phyloP scores from a whole-genome alignment of 148 eudicot genomes.

The Nepenthes mirabilis region DNA sequence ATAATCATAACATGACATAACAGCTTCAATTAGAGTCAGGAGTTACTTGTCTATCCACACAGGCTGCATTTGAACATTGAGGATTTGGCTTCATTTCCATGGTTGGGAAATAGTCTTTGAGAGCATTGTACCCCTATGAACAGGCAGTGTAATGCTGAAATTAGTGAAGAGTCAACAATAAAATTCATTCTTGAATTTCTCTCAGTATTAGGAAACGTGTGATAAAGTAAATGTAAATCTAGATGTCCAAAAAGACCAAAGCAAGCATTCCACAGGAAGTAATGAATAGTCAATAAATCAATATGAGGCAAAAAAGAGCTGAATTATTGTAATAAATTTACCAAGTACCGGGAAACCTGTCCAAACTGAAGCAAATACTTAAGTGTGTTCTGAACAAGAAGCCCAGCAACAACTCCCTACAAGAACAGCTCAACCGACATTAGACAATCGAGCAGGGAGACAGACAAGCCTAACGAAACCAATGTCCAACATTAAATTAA shows the following conservation, averaged over 20 bases:
- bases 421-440: background rate
- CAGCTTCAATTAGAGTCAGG: background rate
- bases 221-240: background rate
- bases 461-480: too few species aligned
- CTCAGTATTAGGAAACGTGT: background rate
- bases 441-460: background rate
- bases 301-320: background rate
- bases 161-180: background rate
- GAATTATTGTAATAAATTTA: slow-evolving; percentile 10
- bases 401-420: slow-evolving; percentile 97
- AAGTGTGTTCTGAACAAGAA: slow-evolving; percentile 85
- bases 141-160: slow-evolving; percentile 4
- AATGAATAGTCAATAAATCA: background rate
- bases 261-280: background rate
- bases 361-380: slow-evolving; percentile 88
- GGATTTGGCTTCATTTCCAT: slow-evolving; percentile 97
- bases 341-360: slow-evolving; percentile 77
- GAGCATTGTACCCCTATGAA: slow-evolving; percentile 78
- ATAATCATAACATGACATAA: background rate
- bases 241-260: background rate
- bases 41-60: slow-evolving; percentile 79
- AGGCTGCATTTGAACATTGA: slow-evolving; percentile 82
- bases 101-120: slow-evolving; percentile 86
- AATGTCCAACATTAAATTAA: too few species aligned
- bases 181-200: background rate